Percentiles rank a stretch among this genome's conserved stretches.
These are phyloP conservation scores for Dictyostelium firmibasis DNA, from an alignment of 78 protist genomes.

Conservation along the genomic window DNA sequence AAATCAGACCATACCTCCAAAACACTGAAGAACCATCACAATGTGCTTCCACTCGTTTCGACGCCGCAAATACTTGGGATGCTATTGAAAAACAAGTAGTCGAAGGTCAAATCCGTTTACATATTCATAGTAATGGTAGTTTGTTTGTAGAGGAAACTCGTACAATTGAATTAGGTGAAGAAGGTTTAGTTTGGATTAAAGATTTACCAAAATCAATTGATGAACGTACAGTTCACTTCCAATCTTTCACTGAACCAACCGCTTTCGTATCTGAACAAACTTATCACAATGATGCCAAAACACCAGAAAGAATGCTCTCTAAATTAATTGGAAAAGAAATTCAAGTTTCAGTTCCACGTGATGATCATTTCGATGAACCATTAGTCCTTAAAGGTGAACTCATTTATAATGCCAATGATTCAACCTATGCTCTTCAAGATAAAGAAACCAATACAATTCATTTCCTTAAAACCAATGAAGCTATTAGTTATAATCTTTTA, in stretches of 20 bases:
- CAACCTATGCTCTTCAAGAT: constrained; percentile 35
- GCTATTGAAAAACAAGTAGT: constrained; percentile 7
- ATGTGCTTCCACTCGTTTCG: constrained; percentile 24
- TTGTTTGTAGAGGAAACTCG: constrained; percentile 51
- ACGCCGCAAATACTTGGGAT: constrained; percentile 34
- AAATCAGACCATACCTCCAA: constrained; percentile 55
- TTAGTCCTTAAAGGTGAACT: constrained; percentile 28
- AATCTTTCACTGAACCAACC: constrained; percentile 25
- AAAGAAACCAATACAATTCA: constrained; percentile 53
- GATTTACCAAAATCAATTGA: constrained; percentile 34
- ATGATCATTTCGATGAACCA: constrained; percentile 51
- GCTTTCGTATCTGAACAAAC: constrained; percentile 57
- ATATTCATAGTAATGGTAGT: constrained; percentile 30
- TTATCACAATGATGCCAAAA: constrained; percentile 41
- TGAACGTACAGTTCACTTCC: constrained; percentile 45
- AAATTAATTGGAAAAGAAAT: constrained; percentile 50
- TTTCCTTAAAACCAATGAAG: constrained; percentile 20
- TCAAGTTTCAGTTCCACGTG: constrained; percentile 61
- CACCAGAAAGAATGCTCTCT: constrained; percentile 36
- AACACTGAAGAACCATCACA: constrained; percentile 69
- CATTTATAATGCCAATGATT: constrained; percentile 2
- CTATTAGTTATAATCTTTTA: constrained; percentile 8
- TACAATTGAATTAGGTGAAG: not conserved
- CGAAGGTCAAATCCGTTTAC: constrained; percentile 16
- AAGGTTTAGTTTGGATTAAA: constrained; percentile 2